phyloP scores from a whole-genome alignment of 2,329 filamentous ascomycete species.

The Fusarium annulatum region DNA sequence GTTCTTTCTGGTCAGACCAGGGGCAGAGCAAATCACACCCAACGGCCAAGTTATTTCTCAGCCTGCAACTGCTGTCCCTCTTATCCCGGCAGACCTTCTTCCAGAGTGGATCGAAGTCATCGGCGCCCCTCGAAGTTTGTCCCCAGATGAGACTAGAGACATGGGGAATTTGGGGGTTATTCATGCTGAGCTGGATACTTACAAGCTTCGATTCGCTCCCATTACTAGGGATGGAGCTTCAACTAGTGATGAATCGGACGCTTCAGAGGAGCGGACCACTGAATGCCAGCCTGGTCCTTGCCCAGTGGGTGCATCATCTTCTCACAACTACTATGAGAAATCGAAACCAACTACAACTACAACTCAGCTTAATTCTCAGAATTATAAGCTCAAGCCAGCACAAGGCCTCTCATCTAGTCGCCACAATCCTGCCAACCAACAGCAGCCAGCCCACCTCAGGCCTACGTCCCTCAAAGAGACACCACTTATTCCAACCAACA shows the following conservation, averaged over 20 bases:
- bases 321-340: background rate
- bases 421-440: slow-evolving; percentile 27
- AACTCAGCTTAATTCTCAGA: background rate
- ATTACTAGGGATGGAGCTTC: background rate
- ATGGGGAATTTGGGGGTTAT: slow-evolving; percentile 53
- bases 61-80: slow-evolving; percentile 58
- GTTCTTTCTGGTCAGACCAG: slow-evolving; percentile 58
- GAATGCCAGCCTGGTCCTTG: background rate
- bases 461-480: background rate
- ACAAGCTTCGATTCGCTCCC: slow-evolving; percentile 30
- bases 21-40: slow-evolving; percentile 37
- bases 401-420: slow-evolving; percentile 32
- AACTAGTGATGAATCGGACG: slow-evolving; percentile 1
- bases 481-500: background rate
- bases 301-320: background rate
- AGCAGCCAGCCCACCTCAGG: background rate
- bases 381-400: background rate
- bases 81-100: slow-evolving; percentile 66
- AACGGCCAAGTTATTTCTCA: slow-evolving; percentile 36
- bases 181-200: slow-evolving; percentile 37
- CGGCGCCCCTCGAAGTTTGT: slow-evolving; percentile 57
- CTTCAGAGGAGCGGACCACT: background rate
- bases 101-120: slow-evolving; percentile 58
- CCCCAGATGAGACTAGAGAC: slow-evolving; percentile 50
- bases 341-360: background rate